A percentile compares a stretch with the other conserved stretches of the same genome.
Conservation (phyloP, 2,329 filamentous ascomycete genomes). For the Colletotrichum abscissum region DNA sequence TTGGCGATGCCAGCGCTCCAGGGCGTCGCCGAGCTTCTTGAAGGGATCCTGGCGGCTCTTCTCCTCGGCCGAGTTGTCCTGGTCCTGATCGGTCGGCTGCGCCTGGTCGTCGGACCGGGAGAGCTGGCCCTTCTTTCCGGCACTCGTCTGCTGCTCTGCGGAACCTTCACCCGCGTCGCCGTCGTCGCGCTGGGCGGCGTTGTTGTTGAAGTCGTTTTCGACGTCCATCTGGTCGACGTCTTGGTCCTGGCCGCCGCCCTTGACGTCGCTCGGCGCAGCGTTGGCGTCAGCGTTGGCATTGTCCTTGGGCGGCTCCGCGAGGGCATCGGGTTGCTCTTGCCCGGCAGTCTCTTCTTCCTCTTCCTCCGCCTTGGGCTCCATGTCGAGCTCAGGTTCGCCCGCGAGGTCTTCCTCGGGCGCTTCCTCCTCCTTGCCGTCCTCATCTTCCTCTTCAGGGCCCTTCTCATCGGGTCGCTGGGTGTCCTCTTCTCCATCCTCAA, state of each 20-base stretch:
- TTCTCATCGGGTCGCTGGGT: conserved; percentile 45
- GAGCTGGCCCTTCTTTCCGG: conserved; percentile 71
- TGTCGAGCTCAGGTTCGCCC: conserved; percentile 46
- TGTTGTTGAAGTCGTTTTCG: conserved; percentile 69
- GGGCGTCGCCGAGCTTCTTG: conserved; percentile 91
- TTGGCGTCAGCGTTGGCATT: conserved; percentile 65
- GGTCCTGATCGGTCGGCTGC: conserved; percentile 54
- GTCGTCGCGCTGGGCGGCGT: conserved; percentile 72
- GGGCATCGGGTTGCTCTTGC: conserved; percentile 47
- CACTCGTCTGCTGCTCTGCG: conserved; percentile 71
- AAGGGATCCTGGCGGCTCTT: conserved; percentile 75
- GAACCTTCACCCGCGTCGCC: conserved; percentile 74
- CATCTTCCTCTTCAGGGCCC: conserved; percentile 43
- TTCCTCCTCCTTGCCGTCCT: conserved; percentile 50
- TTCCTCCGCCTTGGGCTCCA: conserved; percentile 66
- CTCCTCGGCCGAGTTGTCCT: conserved; percentile 54
- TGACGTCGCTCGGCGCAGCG: conserved; percentile 70
- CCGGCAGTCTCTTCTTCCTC: conserved; percentile 58
- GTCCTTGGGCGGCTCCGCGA: conserved; percentile 52
- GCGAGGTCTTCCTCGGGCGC: conserved; percentile 49
- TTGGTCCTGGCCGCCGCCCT: conserved; percentile 73
- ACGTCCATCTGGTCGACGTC: conserved; percentile 72
- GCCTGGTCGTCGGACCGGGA: conserved; percentile 59
- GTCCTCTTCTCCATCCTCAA: conserved; percentile 46
- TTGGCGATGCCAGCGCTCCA: conserved; percentile 93